Evolutionary conservation across 164 flowering plant genomes (phyloP).

Genomic region (Kingdonia uniflora): DNA sequence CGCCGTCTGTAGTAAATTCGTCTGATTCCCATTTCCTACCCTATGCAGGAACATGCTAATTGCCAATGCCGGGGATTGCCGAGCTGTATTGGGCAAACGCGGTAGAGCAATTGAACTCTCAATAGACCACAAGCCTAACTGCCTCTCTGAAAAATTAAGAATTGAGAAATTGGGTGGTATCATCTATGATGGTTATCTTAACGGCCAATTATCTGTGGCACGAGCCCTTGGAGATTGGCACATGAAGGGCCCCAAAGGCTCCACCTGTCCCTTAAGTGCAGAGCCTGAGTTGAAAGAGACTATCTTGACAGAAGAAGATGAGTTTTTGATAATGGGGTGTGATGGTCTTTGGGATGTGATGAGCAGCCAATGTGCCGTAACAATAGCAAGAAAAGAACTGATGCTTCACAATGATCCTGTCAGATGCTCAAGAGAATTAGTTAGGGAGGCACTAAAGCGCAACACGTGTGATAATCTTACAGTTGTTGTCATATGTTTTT

Average conservation of each 20-base stretch:
- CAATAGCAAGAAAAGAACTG: slow-evolving; percentile 70
- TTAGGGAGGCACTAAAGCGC: slow-evolving; percentile 79
- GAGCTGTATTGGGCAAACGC: slow-evolving; percentile 87
- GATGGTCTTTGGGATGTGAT: slow-evolving; percentile 98
- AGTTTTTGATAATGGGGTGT: slow-evolving; percentile 85
- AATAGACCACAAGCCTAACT: slow-evolving; percentile 83
- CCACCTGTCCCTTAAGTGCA: slow-evolving; percentile 69
- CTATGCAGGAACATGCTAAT: slow-evolving; percentile 60
- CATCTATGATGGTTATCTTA: slow-evolving; percentile 83
- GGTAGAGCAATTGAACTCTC: slow-evolving; percentile 90
- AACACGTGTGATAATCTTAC: slow-evolving; percentile 80
- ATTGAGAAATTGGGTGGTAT: slow-evolving; percentile 83
- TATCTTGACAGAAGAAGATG: slow-evolving; percentile 64
- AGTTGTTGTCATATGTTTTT: slow-evolving; percentile 77
- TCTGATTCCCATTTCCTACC: no score
- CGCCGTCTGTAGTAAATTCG: no score
- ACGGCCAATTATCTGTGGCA: slow-evolving; percentile 89
- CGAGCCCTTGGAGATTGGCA: slow-evolving; percentile 99
- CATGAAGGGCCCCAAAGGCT: slow-evolving; percentile 86
- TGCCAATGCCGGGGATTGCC: slow-evolving; percentile 95
- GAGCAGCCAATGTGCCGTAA: slow-evolving; percentile 94
- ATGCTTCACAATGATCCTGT: slow-evolving; percentile 89
- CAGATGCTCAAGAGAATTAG: slow-evolving; percentile 75
- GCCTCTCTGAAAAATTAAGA: slow-evolving; percentile 58
- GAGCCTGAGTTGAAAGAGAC: slow-evolving; percentile 82